These are phyloP conservation scores for Aspergillus eucalypticola DNA, from an alignment of 2,329 filamentous ascomycete genomes.

Conservation along the genomic window DNA sequence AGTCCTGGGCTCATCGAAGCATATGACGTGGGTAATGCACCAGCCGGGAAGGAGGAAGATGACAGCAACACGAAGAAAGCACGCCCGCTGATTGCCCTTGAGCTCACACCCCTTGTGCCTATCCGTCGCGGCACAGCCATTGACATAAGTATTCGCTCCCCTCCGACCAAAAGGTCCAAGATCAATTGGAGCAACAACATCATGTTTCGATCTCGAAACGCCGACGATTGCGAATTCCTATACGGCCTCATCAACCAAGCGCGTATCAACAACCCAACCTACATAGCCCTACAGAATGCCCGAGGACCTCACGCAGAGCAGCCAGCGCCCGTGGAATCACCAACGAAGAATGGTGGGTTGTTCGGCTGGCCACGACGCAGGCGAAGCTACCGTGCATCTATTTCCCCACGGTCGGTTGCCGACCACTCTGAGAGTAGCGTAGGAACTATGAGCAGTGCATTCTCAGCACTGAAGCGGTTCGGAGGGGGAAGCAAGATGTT, in stretches of 20 bases:
- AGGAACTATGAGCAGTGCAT: constrained; percentile 74
- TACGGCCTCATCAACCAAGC: constrained; percentile 86
- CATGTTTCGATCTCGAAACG: constrained; percentile 80
- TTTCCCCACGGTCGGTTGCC: constrained; percentile 56
- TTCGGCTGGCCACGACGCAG: constrained; percentile 55
- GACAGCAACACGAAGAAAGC: constrained; percentile 21
- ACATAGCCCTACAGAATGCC: constrained; percentile 75
- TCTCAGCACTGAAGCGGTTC: constrained; percentile 74
- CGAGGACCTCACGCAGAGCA: constrained; percentile 60
- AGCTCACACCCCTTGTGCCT: constrained; percentile 87
- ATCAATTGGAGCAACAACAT: constrained; percentile 74
- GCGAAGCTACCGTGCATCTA: constrained; percentile 59
- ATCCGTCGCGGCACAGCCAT: constrained; percentile 87
- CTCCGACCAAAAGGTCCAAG: constrained; percentile 70
- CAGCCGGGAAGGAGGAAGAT: constrained; percentile 20
- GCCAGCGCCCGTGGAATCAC: constrained; percentile 52
- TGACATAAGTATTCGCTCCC: constrained; percentile 91
- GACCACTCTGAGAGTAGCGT: constrained; percentile 72
- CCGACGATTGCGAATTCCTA: constrained; percentile 75
- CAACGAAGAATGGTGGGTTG: constrained; percentile 42
- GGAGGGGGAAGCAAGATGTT: constrained; percentile 72
- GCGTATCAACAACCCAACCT: constrained; percentile 89
- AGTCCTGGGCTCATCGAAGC: constrained; percentile 66
- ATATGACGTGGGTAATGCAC: constrained; percentile 55
- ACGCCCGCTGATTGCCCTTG: constrained; percentile 66